Evolutionary conservation across 179 eudicot genomes (phyloP), one percentile per base, ranked within the genome.

Genomic region (Sideroxylon spinosum): DNA sequence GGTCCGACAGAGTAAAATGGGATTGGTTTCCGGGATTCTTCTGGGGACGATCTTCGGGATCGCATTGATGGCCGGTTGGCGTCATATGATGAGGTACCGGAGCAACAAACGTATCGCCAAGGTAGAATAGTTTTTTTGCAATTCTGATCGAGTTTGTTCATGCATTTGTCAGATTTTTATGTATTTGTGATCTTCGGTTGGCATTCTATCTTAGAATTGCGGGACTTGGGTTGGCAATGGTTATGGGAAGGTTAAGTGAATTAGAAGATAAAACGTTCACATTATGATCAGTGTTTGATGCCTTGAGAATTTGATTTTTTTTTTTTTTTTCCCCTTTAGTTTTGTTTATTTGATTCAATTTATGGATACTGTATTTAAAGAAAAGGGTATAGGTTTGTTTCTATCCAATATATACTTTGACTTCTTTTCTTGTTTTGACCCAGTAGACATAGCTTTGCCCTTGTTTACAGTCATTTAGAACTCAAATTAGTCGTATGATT

Each of bases 31-130:
- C 29, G 99, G 99, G 71, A 76, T 93, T 59, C 77, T 93, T 81
- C 85, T 90, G 85, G 98, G 99, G 84, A 87, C 88, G 79, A 50
- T 91, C 13, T 79, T 88, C 66, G 99, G 99, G 85, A 82, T 95
- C 66, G 93, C 86, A 0, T 76, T 93, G 71, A 93, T 95, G 99
- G 98, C 97, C 25, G 99, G 95, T 56, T 95, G 93, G 99, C 85
- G 82, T 37, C 89, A 90, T 11, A 95, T 95, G 99, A 95, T 95
- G 98, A 76, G 77, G 49, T 80, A 88, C 62, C 89, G 99, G 57
- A 83, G 88, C 82, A 84, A 74, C 14, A 90, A 89, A 80, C 98
- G 99, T 12, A 68, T 81, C 61, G 82, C 91, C 3, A 93, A 91
- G 98, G 98, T 95, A 59, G 53, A 37, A 20, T 32, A 57, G n/a